phyloP scores from a whole-genome alignment of 1,284 basidiomycete species.

The Ganoderma leucocontextum region DNA sequence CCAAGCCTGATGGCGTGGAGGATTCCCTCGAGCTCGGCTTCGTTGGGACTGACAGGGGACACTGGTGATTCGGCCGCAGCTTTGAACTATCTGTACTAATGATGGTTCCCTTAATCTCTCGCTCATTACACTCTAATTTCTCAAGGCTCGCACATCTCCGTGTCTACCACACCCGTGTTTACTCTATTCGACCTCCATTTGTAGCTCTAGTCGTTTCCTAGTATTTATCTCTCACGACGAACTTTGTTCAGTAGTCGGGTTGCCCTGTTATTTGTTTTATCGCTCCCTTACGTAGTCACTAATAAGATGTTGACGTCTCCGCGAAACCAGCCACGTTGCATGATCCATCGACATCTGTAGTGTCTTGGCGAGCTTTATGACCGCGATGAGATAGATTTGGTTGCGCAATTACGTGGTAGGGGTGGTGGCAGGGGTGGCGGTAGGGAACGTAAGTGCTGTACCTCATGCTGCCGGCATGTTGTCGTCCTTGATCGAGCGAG shows the following conservation, averaged over 20 bases:
- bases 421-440: not conserved
- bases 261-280: constrained; percentile 1
- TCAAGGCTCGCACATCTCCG: not conserved
- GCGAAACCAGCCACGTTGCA: not conserved
- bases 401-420: not conserved
- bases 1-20: constrained; percentile 46
- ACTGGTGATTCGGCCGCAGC: constrained; percentile 48
- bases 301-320: constrained; percentile 5
- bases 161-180: not conserved
- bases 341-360: not conserved
- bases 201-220: constrained; percentile 12
- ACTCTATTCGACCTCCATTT: constrained; percentile 16
- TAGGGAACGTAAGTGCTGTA: not conserved
- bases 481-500: not conserved
- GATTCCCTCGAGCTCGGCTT: constrained; percentile 58
- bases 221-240: constrained; percentile 5
- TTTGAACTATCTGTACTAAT: not conserved
- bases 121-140: not conserved
- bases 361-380: not conserved
- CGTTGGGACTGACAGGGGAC: constrained; percentile 48
- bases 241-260: not conserved
- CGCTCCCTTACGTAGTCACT: not conserved
- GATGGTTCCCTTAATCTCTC: constrained; percentile 10
- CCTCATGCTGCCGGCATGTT: constrained; percentile 1
- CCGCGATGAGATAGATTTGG: not conserved